A percentile compares a stretch with the other conserved stretches of the same genome.
Evolutionary conservation across 371 early-diverging fungal genomes (phyloP).

Genomic region (Blakeslea trispora): DNA sequence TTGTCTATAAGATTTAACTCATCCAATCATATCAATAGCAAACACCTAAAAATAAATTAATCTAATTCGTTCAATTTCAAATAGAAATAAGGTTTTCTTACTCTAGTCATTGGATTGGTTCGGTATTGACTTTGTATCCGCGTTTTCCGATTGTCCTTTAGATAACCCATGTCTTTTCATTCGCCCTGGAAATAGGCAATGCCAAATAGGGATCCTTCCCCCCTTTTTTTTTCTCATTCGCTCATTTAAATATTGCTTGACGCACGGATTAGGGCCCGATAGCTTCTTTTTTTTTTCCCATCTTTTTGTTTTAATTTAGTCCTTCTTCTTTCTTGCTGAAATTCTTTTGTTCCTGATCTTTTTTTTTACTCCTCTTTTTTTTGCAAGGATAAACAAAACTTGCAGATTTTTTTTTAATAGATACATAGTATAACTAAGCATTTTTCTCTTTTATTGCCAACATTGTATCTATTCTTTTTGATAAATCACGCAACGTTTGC

Average conservation of each 20-base stretch:
- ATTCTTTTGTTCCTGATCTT: constrained; percentile 9
- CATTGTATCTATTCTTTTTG: no score
- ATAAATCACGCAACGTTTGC: no score
- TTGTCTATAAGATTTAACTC: no score
- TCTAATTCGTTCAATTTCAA: neutral
- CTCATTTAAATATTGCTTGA: neutral
- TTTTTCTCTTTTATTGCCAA: no score
- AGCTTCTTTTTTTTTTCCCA: constrained; percentile 3
- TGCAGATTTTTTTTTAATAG: no score
- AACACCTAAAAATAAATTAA: neutral
- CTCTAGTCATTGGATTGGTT: constrained; percentile 10
- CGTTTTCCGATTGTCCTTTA: constrained; percentile 20
- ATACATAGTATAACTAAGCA: no score
- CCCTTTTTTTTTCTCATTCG: constrained; percentile 1
- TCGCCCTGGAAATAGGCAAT: constrained; percentile 15
- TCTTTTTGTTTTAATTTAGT: constrained; percentile 4
- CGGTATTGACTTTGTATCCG: constrained; percentile 12
- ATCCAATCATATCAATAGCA: no score
- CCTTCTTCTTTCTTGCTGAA: constrained; percentile 4
- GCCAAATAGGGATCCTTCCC: constrained; percentile 3
- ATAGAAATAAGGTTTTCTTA: neutral
- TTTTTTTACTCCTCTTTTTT: no score
- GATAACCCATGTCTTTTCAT: constrained; percentile 20
- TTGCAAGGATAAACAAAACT: no score
- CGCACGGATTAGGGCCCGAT: neutral